These are phyloP conservation scores for Pseudonitzschia delicatissima DNA, from an alignment of 108 stramenopile genomes.

Conservation along the genomic window DNA sequence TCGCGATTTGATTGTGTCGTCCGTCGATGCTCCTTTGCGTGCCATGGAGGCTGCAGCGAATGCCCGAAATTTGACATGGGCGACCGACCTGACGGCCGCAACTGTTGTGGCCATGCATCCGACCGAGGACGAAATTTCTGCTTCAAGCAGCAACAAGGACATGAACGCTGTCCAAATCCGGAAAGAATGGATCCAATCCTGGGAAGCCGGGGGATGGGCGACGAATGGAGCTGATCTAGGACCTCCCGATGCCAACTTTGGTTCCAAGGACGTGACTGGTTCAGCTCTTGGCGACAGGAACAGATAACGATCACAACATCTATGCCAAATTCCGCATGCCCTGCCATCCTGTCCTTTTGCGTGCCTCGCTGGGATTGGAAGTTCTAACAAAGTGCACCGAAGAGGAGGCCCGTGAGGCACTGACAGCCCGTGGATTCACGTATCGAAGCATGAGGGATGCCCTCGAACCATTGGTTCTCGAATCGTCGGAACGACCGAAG, in stretches of 20 bases:
- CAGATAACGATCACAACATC: conserved; percentile 29
- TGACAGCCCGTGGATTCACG: conserved; percentile 18
- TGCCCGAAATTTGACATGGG: conserved; percentile 25
- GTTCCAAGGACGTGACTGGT: conserved; percentile 18
- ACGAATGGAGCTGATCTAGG: conserved; percentile 25
- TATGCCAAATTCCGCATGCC: conserved; percentile 39
- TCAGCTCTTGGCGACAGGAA: conserved; percentile 23
- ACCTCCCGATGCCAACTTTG: conserved; percentile 18
- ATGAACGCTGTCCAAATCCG: not conserved
- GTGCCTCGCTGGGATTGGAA: conserved; percentile 21
- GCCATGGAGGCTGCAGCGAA: conserved; percentile 25
- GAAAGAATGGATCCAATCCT: conserved; percentile 24
- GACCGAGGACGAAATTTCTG: conserved; percentile 20
- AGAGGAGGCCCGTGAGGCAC: conserved; percentile 14
- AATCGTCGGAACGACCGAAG: conserved; percentile 22
- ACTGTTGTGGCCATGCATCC: conserved; percentile 29
- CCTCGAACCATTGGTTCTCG: conserved; percentile 15
- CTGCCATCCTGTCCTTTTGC: conserved; percentile 25
- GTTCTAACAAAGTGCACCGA: conserved; percentile 19
- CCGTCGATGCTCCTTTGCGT: conserved; percentile 22
- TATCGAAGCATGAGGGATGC: conserved; percentile 34
- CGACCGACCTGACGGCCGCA: conserved; percentile 28
- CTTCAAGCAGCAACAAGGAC: not conserved
- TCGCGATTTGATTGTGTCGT: conserved; percentile 15
- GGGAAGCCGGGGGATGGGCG: conserved; percentile 31